Conservation (phyloP, 805 yeast species). For the Myxozyma nipponensis region DNA sequence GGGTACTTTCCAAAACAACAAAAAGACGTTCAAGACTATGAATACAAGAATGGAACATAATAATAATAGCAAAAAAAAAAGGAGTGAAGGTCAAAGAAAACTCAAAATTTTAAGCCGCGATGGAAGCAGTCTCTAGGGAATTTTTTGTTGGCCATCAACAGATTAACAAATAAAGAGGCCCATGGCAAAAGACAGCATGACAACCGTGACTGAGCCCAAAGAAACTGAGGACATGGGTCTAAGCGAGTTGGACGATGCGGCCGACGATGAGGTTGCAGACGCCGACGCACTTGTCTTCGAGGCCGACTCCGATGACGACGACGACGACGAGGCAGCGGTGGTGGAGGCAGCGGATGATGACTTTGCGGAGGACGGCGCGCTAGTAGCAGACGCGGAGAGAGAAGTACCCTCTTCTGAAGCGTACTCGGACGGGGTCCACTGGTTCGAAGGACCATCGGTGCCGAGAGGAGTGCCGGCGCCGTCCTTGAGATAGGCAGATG, state of each 20-base stretch:
- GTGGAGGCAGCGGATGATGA: slow-evolving; percentile 4
- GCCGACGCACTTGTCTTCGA: slow-evolving; percentile 31
- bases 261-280: slow-evolving; percentile 41
- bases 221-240: slow-evolving; percentile 2
- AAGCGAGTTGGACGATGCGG: slow-evolving; percentile 25
- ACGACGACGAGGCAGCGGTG: slow-evolving; percentile 1
- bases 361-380: slow-evolving; percentile 4
- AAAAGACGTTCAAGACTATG: too few relatives aligned
- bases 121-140: too few relatives aligned
- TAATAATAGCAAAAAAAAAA: too few relatives aligned
- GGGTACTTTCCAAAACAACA: too few relatives aligned
- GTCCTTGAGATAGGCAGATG: slow-evolving; percentile 35
- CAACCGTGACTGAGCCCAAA: slow-evolving; percentile 11
- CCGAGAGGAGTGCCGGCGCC: slow-evolving; percentile 40
- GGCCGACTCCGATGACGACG: slow-evolving; percentile 12
- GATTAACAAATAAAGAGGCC: slow-evolving; percentile 15
- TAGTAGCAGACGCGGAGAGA: not conserved
- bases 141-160: too few relatives aligned
- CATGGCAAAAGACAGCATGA: slow-evolving; percentile 10
- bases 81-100: too few relatives aligned
- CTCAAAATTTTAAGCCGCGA: too few relatives aligned
- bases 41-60: too few relatives aligned
- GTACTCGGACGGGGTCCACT: slow-evolving; percentile 16
- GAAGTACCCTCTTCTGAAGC: not conserved
- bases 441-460: slow-evolving; percentile 35